Conservation (phyloP, 768 basidiomycete genomes). For the Phaeotremella skinneri region DNA sequence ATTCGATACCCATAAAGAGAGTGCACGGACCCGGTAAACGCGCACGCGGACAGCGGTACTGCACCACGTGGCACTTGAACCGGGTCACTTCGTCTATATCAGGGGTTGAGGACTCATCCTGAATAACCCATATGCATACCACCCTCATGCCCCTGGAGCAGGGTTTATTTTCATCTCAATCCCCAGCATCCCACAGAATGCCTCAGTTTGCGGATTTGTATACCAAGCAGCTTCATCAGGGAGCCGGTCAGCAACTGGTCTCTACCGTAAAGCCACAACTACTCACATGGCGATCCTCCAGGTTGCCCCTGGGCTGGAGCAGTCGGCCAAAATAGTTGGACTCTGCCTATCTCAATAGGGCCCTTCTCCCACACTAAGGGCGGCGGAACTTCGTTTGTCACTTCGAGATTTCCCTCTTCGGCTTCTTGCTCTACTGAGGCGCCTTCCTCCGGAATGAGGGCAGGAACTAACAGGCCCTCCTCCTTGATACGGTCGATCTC, state of each 20-base stretch:
- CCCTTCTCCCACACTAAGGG: conserved; percentile 30
- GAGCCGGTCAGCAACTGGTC: conserved; percentile 5
- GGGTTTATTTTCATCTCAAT: conserved; percentile 71
- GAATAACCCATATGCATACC: neutral
- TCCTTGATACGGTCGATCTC: conserved; percentile 68
- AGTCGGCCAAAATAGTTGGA: conserved; percentile 69
- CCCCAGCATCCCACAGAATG: conserved; percentile 75
- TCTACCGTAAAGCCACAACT: neutral
- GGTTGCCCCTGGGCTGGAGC: conserved; percentile 53
- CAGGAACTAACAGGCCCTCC: conserved; percentile 52
- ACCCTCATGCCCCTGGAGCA: conserved; percentile 32
- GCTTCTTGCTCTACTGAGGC: conserved; percentile 15
- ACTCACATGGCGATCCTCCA: conserved; percentile 55
- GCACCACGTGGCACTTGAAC: no score
- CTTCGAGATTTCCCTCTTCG: conserved; percentile 39
- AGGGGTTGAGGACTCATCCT: no score
- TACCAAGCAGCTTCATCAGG: conserved; percentile 67
- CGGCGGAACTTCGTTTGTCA: conserved; percentile 6
- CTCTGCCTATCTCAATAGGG: conserved; percentile 55
- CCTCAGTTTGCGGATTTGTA: conserved; percentile 83
- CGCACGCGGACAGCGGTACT: no score
- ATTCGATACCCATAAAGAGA: no score
- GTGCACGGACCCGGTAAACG: no score
- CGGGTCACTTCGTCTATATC: no score
- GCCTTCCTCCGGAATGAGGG: neutral